Percentiles rank a stretch among this genome's conserved stretches.
Conservation (phyloP, 2,329 filamentous ascomycete genomes). For the Colletotrichum godetiae region DNA sequence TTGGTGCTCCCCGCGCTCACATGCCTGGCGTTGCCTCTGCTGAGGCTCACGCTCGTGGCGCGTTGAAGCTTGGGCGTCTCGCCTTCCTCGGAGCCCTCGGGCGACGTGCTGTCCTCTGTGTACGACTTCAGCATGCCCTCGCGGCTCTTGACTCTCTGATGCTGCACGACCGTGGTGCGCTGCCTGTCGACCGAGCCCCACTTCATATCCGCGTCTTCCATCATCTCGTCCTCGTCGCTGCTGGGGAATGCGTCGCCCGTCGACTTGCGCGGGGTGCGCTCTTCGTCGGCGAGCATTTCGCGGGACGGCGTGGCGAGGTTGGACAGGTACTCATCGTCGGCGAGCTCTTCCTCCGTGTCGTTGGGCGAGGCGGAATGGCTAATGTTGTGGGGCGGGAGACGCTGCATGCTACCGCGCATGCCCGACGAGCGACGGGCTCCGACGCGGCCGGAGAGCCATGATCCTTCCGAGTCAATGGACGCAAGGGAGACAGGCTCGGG, state of each 20-base stretch:
- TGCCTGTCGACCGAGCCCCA: slow-evolving; percentile 64
- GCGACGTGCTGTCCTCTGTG: slow-evolving; percentile 47
- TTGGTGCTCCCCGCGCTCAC: slow-evolving; percentile 84
- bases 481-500: slow-evolving; percentile 83
- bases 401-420: slow-evolving; percentile 54
- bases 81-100: slow-evolving; percentile 43
- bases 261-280: slow-evolving; percentile 48
- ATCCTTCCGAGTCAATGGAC: slow-evolving; percentile 94
- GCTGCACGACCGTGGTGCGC: slow-evolving; percentile 41
- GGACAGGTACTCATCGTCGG: slow-evolving; percentile 81
- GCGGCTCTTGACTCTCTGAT: slow-evolving; percentile 60
- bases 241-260: slow-evolving; percentile 65
- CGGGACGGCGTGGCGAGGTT: slow-evolving; percentile 34
- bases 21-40: slow-evolving; percentile 73
- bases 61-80: slow-evolving; percentile 63
- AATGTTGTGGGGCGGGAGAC: slow-evolving; percentile 41
- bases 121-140: slow-evolving; percentile 61
- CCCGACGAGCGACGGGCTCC: slow-evolving; percentile 60
- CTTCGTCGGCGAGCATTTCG: slow-evolving; percentile 36
- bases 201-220: slow-evolving; percentile 55
- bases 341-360: slow-evolving; percentile 73
- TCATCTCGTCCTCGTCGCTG: slow-evolving; percentile 67
- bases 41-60: slow-evolving; percentile 77
- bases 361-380: slow-evolving; percentile 48
- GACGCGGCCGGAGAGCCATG: slow-evolving; percentile 87